Percentiles rank a stretch among this genome's conserved stretches.
These are phyloP conservation scores for Zygotorulaspora mrakii DNA, from an alignment of 1,139 yeast genomes.

Conservation along the genomic window DNA sequence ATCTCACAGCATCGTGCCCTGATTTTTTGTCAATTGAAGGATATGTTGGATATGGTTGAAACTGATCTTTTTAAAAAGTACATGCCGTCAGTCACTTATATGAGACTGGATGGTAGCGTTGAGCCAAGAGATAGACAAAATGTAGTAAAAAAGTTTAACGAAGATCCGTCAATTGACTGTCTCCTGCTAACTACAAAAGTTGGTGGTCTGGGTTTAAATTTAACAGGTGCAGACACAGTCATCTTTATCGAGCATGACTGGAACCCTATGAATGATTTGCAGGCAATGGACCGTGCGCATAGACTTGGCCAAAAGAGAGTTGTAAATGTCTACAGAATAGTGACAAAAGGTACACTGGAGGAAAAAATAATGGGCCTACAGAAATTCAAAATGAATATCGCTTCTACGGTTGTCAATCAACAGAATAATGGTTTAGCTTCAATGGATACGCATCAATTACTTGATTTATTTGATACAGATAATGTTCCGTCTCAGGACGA, in stretches of 20 bases:
- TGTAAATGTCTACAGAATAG: constrained; percentile 88
- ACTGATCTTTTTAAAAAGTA: constrained; percentile 75
- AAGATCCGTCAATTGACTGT: constrained; percentile 95
- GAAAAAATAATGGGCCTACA: constrained; percentile 98
- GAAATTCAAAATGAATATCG: constrained; percentile 94
- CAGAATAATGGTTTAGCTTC: constrained; percentile 92
- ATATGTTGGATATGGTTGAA: constrained; percentile 96
- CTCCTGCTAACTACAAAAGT: constrained; percentile 90
- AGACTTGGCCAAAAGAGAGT: constrained; percentile 97
- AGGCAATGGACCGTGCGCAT: constrained; percentile 99
- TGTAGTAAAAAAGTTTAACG: constrained; percentile 87
- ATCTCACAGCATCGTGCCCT: constrained; percentile 94
- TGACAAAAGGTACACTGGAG: constrained; percentile 89
- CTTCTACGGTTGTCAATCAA: constrained; percentile 92
- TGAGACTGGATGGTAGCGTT: constrained; percentile 93
- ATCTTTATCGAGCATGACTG: constrained; percentile 98
- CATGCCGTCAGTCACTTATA: constrained; percentile 88
- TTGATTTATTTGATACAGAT: constrained; percentile 72
- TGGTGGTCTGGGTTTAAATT: constrained; percentile 94
- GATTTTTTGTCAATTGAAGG: constrained; percentile 93
- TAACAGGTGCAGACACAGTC: constrained; percentile 98
- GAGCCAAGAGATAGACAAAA: constrained; percentile 91
- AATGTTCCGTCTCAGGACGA: constrained; percentile 44
- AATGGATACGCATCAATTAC: constrained; percentile 93
- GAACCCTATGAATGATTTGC: constrained; percentile 99